Evolutionary conservation across 495 filamentous ascomycete genomes (phyloP).

Genomic region (Neurospora sp.): DNA sequence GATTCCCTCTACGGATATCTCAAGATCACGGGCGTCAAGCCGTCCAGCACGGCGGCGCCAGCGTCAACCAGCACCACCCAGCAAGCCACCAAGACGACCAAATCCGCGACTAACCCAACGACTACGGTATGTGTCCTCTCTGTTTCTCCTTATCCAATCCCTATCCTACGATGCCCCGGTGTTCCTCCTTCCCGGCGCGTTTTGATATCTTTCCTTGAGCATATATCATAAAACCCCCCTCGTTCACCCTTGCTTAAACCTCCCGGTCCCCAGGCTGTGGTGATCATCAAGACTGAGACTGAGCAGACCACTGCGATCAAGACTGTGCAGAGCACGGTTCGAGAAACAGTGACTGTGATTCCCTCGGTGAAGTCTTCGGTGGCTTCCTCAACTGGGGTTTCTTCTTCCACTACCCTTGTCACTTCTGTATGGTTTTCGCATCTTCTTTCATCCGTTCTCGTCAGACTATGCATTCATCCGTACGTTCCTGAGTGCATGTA

Average conservation of each 20-base stretch:
- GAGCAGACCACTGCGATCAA: slow-evolving; percentile 24
- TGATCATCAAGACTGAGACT: slow-evolving; percentile 1
- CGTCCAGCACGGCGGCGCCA: slow-evolving; percentile 19
- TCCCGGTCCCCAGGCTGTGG: background rate
- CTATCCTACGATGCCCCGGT: background rate
- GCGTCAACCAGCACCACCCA: slow-evolving; percentile 1
- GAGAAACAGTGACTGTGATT: slow-evolving; percentile 18
- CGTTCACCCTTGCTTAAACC: background rate
- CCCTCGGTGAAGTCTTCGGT: slow-evolving; percentile 6
- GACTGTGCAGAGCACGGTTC: slow-evolving; percentile 23
- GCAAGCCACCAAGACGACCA: background rate
- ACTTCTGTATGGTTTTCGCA: slow-evolving; percentile 19
- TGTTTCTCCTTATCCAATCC: background rate
- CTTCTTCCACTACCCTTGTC: slow-evolving; percentile 11
- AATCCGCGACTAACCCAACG: background rate
- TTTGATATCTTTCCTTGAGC: background rate
- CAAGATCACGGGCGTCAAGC: slow-evolving; percentile 8
- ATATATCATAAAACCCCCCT: background rate
- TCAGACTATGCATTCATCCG: background rate
- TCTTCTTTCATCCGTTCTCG: background rate
- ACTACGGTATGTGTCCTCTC: slow-evolving; percentile 11
- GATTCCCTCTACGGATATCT: slow-evolving; percentile 32
- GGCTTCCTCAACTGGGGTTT: slow-evolving; percentile 4
- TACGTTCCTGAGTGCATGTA: background rate
- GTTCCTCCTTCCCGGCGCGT: background rate